phyloP scores from a whole-genome alignment of 192 early-diverging fungal genomes.

The Geranomyces michiganensis region DNA sequence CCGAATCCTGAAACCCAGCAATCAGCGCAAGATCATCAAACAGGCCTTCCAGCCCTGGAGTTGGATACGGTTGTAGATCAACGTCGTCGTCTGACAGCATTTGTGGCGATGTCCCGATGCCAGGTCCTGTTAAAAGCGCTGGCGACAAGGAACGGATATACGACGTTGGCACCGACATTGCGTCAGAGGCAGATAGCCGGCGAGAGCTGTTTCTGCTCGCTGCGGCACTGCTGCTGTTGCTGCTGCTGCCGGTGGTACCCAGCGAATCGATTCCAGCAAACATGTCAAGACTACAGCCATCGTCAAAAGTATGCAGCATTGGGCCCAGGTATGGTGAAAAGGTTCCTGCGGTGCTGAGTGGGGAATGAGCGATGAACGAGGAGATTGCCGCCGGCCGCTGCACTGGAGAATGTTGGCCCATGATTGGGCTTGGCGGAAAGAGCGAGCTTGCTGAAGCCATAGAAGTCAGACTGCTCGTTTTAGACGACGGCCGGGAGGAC shows the following conservation, averaged over 20 bases:
- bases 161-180: not conserved
- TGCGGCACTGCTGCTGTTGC: not conserved
- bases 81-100: conserved; percentile 6
- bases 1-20: not conserved
- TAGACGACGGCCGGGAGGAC: not conserved
- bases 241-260: not conserved
- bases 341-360: conserved; percentile 16
- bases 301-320: not conserved
- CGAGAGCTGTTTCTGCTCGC: not conserved
- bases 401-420: not conserved
- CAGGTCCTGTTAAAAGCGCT: not conserved
- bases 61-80: not conserved
- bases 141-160: not conserved
- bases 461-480: conserved; percentile 5
- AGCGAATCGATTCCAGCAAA: conserved; percentile 18
- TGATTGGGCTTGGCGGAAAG: conserved; percentile 9
- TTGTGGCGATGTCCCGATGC: conserved; percentile 12
- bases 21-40: conserved; percentile 16
- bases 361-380: conserved; percentile 6
- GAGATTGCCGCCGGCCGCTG: not conserved
- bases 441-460: not conserved
- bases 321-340: conserved; percentile 21
- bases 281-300: not conserved
- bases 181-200: conserved; percentile 3
- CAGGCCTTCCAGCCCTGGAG: conserved; percentile 14